Base-by-base conservation (phyloP, 768 basidiomycete species). In the Lentinula edodes region DNA sequence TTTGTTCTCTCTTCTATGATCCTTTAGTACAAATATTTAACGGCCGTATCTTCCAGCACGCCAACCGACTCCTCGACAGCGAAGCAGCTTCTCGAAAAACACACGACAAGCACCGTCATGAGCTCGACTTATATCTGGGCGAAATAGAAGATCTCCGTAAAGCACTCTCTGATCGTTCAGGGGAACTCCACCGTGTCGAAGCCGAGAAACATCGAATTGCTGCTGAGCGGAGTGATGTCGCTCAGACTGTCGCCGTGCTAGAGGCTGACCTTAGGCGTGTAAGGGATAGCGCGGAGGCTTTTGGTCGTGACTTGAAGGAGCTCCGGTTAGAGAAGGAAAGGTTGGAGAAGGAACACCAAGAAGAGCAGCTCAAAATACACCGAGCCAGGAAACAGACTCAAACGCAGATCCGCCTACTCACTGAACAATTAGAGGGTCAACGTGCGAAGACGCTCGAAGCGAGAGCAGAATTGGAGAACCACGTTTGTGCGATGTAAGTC, bases 141-240 rank as follows among this genome's bases (percentile, higher is more conserved):
- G 91, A 94, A 71, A 88, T 94, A 61, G 87, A 89, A 3, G 87
- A 90, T 35, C 84, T 93, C n/a, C 83, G 84, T 42, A 80, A 77
- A 4, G 86, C 87, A 1, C 78, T 93, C 13, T 79, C 84, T 15
- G 76, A 80, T 60, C 84, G 86, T 58, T 81, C 82, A 3, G 77
- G 78, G 32, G 84, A 87, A 65, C 80, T 94, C 43, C 83, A 88
- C 10, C 79, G 79, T 16, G 79, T 81, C 1, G 83, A 87, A 67
- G 78, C 80, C 38, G 88, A 92, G 71, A 87, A 86, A 68, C 76
- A 83, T 23, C 83, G 81, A 48, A 80, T 86, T 62, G 76, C 75
- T 18, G 75, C 78, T 2, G 90, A 88, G 76, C 88, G 86, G 69
- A 82, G 73, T 54, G 84, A 86, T 63, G 84, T 93, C 61, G 80